Conservation (phyloP, 768 basidiomycete genomes). For the Leccinum imitatum region DNA sequence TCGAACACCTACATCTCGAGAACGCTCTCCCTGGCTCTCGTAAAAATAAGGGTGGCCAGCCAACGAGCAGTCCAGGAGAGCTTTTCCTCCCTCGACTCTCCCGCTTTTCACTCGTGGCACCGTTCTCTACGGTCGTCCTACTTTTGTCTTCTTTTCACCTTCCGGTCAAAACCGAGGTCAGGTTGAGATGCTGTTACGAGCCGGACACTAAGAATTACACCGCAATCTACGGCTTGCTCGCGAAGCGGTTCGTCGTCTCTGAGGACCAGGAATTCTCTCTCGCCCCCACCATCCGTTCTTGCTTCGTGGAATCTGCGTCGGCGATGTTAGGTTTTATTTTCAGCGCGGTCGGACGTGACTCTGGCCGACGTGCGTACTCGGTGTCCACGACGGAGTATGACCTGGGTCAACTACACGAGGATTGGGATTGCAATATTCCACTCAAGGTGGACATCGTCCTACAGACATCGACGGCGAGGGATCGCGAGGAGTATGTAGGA, state of each 20-base stretch:
- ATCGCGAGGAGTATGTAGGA: slow-evolving; percentile 14
- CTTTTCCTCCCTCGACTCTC: slow-evolving; percentile 13
- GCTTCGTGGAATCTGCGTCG: slow-evolving; percentile 10
- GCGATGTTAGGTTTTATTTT: slow-evolving; percentile 17
- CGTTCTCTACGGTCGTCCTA: slow-evolving; percentile 16
- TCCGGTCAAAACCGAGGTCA: slow-evolving; percentile 16
- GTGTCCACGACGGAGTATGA: slow-evolving; percentile 9
- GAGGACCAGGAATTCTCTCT: background rate
- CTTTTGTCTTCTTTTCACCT: slow-evolving; percentile 14
- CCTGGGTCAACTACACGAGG: slow-evolving; percentile 7
- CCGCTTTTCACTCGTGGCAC: slow-evolving; percentile 19
- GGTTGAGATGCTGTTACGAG: slow-evolving; percentile 17
- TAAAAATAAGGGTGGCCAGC: background rate
- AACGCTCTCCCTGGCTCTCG: slow-evolving; percentile 33
- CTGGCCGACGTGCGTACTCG: slow-evolving; percentile 9
- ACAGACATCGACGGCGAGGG: slow-evolving; percentile 6
- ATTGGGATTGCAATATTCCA: slow-evolving; percentile 22
- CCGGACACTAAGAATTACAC: slow-evolving; percentile 2
- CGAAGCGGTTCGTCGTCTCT: slow-evolving; percentile 13
- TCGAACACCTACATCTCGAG: slow-evolving; percentile 37
- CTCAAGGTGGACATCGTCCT: slow-evolving; percentile 17
- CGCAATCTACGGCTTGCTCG: slow-evolving; percentile 15
- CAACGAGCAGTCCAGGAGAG: background rate
- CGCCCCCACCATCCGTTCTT: slow-evolving; percentile 14
- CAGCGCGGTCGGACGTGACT: slow-evolving; percentile 14